Evolutionary conservation across 352 stramenopile genomes (phyloP), one percentile per base, ranked within the genome.

Genomic region (Phytophthora cactorum): DNA sequence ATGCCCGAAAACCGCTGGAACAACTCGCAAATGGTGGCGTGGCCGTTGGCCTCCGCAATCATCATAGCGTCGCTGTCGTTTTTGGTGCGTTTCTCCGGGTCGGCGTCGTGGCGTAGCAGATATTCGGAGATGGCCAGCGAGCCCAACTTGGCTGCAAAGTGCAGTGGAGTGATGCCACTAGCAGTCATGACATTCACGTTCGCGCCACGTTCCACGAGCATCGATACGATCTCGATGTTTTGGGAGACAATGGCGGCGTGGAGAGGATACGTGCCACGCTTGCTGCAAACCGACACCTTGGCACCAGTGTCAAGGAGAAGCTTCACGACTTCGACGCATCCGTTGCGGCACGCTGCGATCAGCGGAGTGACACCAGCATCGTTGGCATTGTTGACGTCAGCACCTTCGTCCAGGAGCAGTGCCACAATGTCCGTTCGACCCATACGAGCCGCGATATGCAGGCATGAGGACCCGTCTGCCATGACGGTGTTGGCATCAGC

Each of bases 21-120:
- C 43, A 93, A 52, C 51, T 88, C 83, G 62, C 83, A 92, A 54
- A 93, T 80, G 22, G 70, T 74, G 34, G 75, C 63, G 61, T 92
- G 79, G 52, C 80, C 86, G 60, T 92, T 89, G 52, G 78, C 78
- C 27, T 83, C 68, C 2, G 86, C 86, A 56, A 93, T 92, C 83
- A 87, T 86, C 52, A 92, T 74, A 2, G 82, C 83, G 47, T 93
- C 82, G 63, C 83, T 93, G 66, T 89, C 82, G 66, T 88, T 90
- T 66, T 87, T 89, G 61, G 86, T 92, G 62, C 80, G 79, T 55
- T 88, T 86, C 60, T 84, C 70, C 0, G 78, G 81, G 63, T 92
- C 81, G 1, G 84, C 86, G 49, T 88, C 56, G 64, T 91, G 78
- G n/a, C 79, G 74, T 43, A 94, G 53, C 51, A 94, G 54, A 32